A percentile compares a stretch with the other conserved stretches of the same genome.
Conservation (phyloP, 2,329 filamentous ascomycete genomes). For the Balansia obtecta region DNA sequence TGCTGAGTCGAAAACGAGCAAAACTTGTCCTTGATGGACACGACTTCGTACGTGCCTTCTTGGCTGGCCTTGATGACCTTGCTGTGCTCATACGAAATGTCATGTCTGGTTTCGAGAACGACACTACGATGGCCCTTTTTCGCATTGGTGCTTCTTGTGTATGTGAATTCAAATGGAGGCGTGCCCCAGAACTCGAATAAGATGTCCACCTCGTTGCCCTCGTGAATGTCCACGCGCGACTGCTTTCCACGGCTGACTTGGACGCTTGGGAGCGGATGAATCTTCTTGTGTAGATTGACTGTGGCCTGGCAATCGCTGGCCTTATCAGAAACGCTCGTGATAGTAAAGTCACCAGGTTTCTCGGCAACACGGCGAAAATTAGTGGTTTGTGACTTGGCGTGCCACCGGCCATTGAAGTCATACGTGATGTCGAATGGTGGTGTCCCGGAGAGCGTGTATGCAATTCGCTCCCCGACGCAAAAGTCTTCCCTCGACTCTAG, state of each 20-base stretch:
- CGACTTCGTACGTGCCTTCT: slow-evolving; percentile 95
- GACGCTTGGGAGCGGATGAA: slow-evolving; percentile 87
- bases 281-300: slow-evolving; percentile 66
- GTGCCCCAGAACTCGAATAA: slow-evolving; percentile 91
- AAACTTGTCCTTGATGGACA: slow-evolving; percentile 86
- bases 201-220: slow-evolving; percentile 88
- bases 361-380: slow-evolving; percentile 91
- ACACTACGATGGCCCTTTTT: slow-evolving; percentile 65
- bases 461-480: slow-evolving; percentile 89
- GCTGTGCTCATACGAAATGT: slow-evolving; percentile 67
- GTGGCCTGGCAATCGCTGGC: slow-evolving; percentile 77
- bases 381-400: slow-evolving; percentile 66
- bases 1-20: slow-evolving; percentile 76
- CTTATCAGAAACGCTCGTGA: slow-evolving; percentile 77
- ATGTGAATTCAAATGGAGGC: slow-evolving; percentile 95
- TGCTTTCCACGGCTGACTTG: slow-evolving; percentile 76
- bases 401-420: slow-evolving; percentile 71
- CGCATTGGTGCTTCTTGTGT: slow-evolving; percentile 79
- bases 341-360: slow-evolving; percentile 75
- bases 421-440: slow-evolving; percentile 91
- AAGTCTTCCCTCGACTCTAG: slow-evolving; percentile 77
- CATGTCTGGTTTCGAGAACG: slow-evolving; percentile 83
- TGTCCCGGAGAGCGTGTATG: slow-evolving; percentile 81
- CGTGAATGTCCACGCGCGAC: slow-evolving; percentile 82
- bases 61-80: slow-evolving; percentile 78